Percentiles rank a stretch among this genome's conserved stretches.
Conservation (phyloP, 768 basidiomycete genomes). For the Tricholoma sp. region DNA sequence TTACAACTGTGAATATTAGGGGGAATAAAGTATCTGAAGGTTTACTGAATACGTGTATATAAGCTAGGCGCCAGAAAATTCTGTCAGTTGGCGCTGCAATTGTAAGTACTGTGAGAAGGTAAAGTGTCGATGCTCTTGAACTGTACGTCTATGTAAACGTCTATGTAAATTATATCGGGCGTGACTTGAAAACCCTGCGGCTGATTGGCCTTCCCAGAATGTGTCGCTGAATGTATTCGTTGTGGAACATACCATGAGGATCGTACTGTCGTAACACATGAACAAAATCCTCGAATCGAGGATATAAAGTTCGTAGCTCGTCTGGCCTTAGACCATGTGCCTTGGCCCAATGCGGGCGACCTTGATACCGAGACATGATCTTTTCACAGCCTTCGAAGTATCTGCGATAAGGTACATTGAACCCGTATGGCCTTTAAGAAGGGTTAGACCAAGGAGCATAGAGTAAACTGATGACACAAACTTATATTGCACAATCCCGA, state of each 20-base stretch:
- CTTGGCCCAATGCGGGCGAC: conserved; percentile 97
- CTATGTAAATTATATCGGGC: conserved; percentile 11
- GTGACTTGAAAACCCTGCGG: conserved; percentile 35
- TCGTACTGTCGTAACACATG: conserved; percentile 65
- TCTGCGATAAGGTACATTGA: conserved; percentile 74
- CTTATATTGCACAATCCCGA: conserved; percentile 98
- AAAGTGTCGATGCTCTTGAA: too few relatives aligned
- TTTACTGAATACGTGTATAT: neutral
- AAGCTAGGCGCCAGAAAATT: neutral
- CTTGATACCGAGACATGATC: conserved; percentile 64
- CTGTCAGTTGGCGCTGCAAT: too few relatives aligned
- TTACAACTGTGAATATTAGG: neutral
- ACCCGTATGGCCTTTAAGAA: conserved; percentile 72
- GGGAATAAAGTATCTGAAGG: neutral
- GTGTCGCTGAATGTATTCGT: conserved; percentile 87
- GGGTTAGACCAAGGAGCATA: neutral
- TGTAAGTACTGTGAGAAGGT: too few relatives aligned
- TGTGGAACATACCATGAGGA: conserved; percentile 73
- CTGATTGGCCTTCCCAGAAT: conserved; percentile 59
- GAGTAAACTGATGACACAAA: conserved; percentile 32
- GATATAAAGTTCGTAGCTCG: conserved; percentile 65
- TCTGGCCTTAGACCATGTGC: conserved; percentile 69
- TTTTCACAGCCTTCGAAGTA: conserved; percentile 74
- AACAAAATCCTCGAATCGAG: conserved; percentile 75
- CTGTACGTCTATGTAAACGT: neutral